phyloP scores from a whole-genome alignment of 768 basidiomycete genomes.

The Lentinula edodes region DNA sequence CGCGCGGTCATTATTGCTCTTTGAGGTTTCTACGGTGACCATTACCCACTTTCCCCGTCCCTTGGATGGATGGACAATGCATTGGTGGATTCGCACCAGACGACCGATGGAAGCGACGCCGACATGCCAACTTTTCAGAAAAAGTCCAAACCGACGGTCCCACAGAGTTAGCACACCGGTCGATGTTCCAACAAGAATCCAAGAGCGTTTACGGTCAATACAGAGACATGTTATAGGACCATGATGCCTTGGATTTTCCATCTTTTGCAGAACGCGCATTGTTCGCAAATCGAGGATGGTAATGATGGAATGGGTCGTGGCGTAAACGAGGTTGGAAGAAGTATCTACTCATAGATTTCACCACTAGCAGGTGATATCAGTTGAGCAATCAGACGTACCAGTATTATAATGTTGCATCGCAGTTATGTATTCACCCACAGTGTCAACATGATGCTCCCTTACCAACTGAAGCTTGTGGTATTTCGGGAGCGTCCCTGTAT shows the following conservation, averaged over 20 bases:
- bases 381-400: slow-evolving; percentile 34
- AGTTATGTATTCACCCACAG: slow-evolving; percentile 74
- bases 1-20: slow-evolving; percentile 31
- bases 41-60: slow-evolving; percentile 90
- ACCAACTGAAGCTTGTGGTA: slow-evolving; percentile 76
- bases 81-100: slow-evolving; percentile 63
- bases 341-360: slow-evolving; percentile 38
- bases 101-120: slow-evolving; percentile 48
- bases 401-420: slow-evolving; percentile 79
- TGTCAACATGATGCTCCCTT: slow-evolving; percentile 74
- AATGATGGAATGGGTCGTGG: slow-evolving; percentile 77
- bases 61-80: slow-evolving; percentile 77
- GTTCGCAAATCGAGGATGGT: slow-evolving; percentile 78
- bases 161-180: slow-evolving; percentile 83
- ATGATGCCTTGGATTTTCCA: slow-evolving; percentile 81
- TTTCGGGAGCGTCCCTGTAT: slow-evolving; percentile 66
- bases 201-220: slow-evolving; percentile 76
- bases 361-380: neutral
- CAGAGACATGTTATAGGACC: slow-evolving; percentile 86
- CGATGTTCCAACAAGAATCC: slow-evolving; percentile 87
- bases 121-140: slow-evolving; percentile 84
- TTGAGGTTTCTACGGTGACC: slow-evolving; percentile 64
- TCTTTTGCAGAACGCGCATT: slow-evolving; percentile 68
- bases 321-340: slow-evolving; percentile 79
- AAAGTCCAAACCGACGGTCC: slow-evolving; percentile 92